phyloP scores from a whole-genome alignment of 352 stramenopile genomes.

The Albugo candida region DNA sequence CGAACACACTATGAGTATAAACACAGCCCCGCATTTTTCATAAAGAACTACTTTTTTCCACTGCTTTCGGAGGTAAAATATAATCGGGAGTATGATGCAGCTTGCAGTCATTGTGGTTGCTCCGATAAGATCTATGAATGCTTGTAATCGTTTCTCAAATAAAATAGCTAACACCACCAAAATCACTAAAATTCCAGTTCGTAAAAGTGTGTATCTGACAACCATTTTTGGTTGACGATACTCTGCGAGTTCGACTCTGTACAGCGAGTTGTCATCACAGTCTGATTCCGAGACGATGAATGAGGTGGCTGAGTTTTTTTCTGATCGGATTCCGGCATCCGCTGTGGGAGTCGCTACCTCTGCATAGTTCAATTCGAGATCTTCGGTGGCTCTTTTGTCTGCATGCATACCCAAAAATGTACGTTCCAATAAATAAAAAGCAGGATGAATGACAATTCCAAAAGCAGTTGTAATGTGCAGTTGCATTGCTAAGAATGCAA shows the following conservation, averaged over 20 bases:
- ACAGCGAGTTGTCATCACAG: not conserved
- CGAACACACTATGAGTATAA: constrained; percentile 1
- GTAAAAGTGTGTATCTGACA: constrained; percentile 1
- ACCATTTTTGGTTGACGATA: not conserved
- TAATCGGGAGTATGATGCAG: constrained; percentile 8
- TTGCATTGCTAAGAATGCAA: constrained; percentile 8
- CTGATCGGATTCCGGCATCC: not conserved
- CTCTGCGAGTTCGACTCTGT: not conserved
- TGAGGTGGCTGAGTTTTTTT: not conserved
- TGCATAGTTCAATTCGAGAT: not conserved
- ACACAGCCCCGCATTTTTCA: not conserved
- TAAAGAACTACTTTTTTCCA: not conserved
- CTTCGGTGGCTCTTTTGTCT: not conserved
- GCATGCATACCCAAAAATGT: constrained; percentile 6
- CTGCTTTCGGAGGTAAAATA: constrained; percentile 6
- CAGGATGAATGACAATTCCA: constrained; percentile 4
- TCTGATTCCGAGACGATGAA: not conserved
- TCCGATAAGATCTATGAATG: constrained; percentile 3
- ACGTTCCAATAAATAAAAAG: constrained; percentile 6
- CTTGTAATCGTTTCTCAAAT: constrained; percentile 2
- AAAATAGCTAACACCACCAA: constrained; percentile 2
- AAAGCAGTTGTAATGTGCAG: constrained; percentile 10
- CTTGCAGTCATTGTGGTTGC: constrained; percentile 1
- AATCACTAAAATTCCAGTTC: not conserved
- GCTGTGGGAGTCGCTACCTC: not conserved